Conservation (phyloP, 208 protist genomes). For the Leishmania gerbilli region DNA sequence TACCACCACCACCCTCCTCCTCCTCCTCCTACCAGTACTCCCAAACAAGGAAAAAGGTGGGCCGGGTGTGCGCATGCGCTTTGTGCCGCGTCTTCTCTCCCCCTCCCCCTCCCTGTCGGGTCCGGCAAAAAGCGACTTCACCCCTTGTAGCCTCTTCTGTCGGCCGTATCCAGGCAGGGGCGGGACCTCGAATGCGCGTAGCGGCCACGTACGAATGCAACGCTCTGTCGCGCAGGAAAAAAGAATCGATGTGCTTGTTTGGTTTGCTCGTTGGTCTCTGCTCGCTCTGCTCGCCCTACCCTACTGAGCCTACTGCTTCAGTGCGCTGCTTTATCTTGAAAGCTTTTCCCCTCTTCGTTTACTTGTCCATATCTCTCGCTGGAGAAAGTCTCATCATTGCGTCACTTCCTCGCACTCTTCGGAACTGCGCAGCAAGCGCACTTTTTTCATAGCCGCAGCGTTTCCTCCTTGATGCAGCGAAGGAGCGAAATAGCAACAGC, state of each 20-base stretch:
- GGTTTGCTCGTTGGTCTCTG: not conserved
- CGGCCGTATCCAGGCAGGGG: not conserved
- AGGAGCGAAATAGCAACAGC: not conserved
- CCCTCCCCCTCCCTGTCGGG: not conserved
- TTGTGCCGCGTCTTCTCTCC: not conserved
- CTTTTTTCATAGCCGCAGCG: not conserved
- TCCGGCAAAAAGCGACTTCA: not conserved
- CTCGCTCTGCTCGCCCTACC: not conserved
- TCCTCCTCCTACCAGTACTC: too few species aligned
- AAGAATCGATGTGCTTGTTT: not conserved
- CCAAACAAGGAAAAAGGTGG: not conserved
- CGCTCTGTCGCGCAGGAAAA: not conserved
- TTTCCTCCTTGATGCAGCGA: not conserved
- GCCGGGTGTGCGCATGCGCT: not conserved
- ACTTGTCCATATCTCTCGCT: not conserved
- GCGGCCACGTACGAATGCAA: not conserved
- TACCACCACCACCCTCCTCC: too few species aligned
- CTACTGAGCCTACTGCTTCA: not conserved
- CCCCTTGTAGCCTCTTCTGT: not conserved
- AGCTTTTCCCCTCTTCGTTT: not conserved
- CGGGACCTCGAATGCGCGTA: not conserved
- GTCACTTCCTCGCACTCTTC: not conserved
- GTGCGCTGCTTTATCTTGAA: not conserved
- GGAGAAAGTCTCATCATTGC: not conserved
- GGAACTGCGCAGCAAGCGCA: not conserved